These are phyloP conservation scores for Solanum piurae DNA, from an alignment of 257 asterid genomes.

Conservation along the genomic window DNA sequence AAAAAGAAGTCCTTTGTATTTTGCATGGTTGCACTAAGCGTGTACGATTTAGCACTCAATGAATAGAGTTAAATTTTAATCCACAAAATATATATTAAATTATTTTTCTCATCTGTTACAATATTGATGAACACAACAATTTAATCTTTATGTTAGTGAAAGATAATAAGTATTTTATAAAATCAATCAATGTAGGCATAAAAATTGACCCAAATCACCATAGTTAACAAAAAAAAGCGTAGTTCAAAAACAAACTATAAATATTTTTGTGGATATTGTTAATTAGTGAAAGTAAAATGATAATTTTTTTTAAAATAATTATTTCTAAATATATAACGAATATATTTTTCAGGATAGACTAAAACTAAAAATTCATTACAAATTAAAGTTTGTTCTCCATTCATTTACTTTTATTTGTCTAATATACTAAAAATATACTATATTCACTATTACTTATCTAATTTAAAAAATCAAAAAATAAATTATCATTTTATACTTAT, in stretches of 20 bases:
- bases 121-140: not conserved
- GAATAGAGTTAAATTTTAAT: not conserved
- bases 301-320: too few species aligned
- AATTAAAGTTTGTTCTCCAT: not conserved
- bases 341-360: not conserved
- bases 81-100: not conserved
- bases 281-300: not conserved
- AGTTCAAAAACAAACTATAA: not conserved
- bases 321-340: too few species aligned
- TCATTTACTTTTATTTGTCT: not conserved
- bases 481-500: not conserved
- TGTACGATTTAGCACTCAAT: not conserved
- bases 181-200: not conserved
- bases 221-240: not conserved
- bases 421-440: not conserved
- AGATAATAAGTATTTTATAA: not conserved
- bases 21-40: not conserved
- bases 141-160: not conserved
- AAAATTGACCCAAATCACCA: not conserved
- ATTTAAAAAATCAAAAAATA: not conserved
- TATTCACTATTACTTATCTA: not conserved
- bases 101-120: not conserved
- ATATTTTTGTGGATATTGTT: not conserved
- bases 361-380: not conserved
- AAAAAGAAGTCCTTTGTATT: not conserved